A percentile compares a stretch with the other conserved stretches of the same genome.
These are phyloP conservation scores for Aspergillus pseudonomiae DNA, from an alignment of 2,329 filamentous ascomycete species.

Conservation along the genomic window DNA sequence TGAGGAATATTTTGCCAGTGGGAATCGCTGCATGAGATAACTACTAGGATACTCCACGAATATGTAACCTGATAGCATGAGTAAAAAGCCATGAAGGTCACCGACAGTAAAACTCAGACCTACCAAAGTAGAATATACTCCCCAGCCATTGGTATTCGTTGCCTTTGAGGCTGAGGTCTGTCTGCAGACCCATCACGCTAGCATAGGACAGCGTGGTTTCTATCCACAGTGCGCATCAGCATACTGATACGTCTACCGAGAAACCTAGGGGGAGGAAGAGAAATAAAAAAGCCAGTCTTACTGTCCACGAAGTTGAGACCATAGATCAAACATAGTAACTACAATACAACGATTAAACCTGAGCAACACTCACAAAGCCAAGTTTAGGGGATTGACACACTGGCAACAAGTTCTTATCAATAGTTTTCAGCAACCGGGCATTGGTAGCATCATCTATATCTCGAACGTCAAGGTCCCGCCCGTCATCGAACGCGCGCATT, in stretches of 20 bases:
- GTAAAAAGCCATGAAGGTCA: not conserved
- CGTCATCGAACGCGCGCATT: not conserved
- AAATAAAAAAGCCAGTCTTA: not conserved
- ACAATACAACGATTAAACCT: not conserved
- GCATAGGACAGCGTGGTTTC: slow-evolving; percentile 18
- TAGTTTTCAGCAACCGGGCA: not conserved
- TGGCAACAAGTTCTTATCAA: not conserved
- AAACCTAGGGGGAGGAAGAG: not conserved
- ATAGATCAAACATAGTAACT: not conserved
- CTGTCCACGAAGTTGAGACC: not conserved
- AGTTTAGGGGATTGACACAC: not conserved
- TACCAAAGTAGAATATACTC: slow-evolving; percentile 35
- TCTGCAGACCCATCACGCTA: slow-evolving; percentile 22
- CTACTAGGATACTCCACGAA: slow-evolving; percentile 55
- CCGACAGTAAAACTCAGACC: not conserved
- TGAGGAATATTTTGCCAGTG: slow-evolving; percentile 52
- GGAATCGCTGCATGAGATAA: slow-evolving; percentile 51
- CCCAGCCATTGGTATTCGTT: slow-evolving; percentile 53
- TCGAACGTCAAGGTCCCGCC: not conserved
- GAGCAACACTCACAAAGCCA: not conserved
- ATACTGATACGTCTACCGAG: not conserved
- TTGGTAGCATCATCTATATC: not conserved
- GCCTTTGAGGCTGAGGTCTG: slow-evolving; percentile 39
- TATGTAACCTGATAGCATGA: slow-evolving; percentile 36
- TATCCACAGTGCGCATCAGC: not conserved